Evolutionary conservation across 1,284 basidiomycete species (phyloP).

Genomic region (Naganishia liquefaciens): DNA sequence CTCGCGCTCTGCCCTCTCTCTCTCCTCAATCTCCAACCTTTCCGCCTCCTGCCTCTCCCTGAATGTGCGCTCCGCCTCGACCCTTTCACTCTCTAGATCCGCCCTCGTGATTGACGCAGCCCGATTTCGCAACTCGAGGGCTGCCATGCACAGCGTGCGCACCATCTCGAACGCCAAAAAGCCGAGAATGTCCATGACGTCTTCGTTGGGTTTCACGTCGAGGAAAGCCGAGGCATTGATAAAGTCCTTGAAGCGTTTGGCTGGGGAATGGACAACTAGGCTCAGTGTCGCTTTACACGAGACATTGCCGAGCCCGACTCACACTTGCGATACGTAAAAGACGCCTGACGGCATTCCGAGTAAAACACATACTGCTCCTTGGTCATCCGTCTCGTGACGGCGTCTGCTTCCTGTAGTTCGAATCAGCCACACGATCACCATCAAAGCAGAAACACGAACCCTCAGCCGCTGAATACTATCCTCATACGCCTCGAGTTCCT

Average conservation of each 20-base stretch:
- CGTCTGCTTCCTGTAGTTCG: constrained; percentile 77
- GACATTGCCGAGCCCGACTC: constrained; percentile 32
- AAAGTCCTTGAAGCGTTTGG: constrained; percentile 93
- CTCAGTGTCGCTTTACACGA: neutral
- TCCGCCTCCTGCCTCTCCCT: constrained; percentile 22
- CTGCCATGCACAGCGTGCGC: constrained; percentile 82
- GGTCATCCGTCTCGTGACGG: constrained; percentile 93
- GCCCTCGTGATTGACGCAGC: constrained; percentile 27
- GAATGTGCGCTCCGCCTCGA: constrained; percentile 17
- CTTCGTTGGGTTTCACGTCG: constrained; percentile 89
- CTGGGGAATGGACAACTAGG: constrained; percentile 66
- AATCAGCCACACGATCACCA: neutral
- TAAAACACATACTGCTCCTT: constrained; percentile 96
- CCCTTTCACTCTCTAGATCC: constrained; percentile 32
- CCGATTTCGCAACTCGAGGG: constrained; percentile 64
- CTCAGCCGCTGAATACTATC: constrained; percentile 84
- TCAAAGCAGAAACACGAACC: constrained; percentile 52
- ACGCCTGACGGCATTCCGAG: constrained; percentile 93
- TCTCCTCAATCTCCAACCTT: constrained; percentile 8
- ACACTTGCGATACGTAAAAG: constrained; percentile 96
- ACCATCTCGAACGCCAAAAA: constrained; percentile 98
- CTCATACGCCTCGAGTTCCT: constrained; percentile 93
- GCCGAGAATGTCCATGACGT: constrained; percentile 93
- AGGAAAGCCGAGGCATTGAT: constrained; percentile 85
- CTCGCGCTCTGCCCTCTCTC: constrained; percentile 24